Base-by-base conservation (phyloP, 176 grass and related monocot genomes). In the Phoenix dactylifera region DNA sequence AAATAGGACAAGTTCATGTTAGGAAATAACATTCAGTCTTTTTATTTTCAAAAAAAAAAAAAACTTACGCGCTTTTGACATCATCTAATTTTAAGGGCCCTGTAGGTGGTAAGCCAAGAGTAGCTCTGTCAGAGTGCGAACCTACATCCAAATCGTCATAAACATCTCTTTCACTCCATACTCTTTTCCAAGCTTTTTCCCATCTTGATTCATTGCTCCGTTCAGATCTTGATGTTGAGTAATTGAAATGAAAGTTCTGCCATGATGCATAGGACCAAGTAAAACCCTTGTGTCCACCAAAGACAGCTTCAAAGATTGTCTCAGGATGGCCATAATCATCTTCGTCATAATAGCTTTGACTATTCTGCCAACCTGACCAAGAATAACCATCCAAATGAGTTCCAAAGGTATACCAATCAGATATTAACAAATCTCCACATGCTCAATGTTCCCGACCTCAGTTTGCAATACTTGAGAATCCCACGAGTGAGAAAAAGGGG, bases 1-100 rank as follows among this genome's bases (percentile, higher is more conserved):
- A 44, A 3, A 26, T 26, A 3, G 35, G 9, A 14, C 10, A 44
- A 14, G 28, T 30, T 30, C 10, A 44, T 44, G 7, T 14, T 44
- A 12, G 35, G 35, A 44, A 9, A 44, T 14, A 14, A 35, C 7
- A 9, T 1, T n/a, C n/a, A 35, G 7, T 2, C 2, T 9, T 12
- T 12, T 12, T 20, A 20, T 20, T 20, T 12, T 3, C 2, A 3
- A 35, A 35, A 35, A 35, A 35, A 44, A 3, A 9, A 44, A 63
- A 59, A 20, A 75, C 80, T 84, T 69, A 82, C 87, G 83, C 92
- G 52, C 62, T 85, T 90, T 91, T 97, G 55, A 91, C 87, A 80
- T 84, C 86, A 63, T 88, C 72, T 66, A 91, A 62, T 54, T 80
- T 82, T 57, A 97, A 62, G 50, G 77, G 78, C 29, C 80, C 92